Evolutionary conservation across 805 yeast species (phyloP), one percentile per base, ranked within the genome.

Genomic region (Candida vaughaniae): DNA sequence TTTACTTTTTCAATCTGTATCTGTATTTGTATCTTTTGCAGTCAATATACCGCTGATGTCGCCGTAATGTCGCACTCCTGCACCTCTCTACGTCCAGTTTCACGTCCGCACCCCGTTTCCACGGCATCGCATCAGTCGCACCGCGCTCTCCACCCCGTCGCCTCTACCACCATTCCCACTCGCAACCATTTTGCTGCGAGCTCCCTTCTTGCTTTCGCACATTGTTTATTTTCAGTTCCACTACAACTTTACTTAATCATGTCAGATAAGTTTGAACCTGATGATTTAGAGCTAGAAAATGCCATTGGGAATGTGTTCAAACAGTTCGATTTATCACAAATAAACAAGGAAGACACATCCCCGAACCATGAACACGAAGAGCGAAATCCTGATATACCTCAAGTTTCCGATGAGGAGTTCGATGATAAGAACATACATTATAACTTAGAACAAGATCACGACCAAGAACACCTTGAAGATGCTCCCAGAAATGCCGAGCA

Each of bases 251-350:
- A n/a, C n/a, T n/a, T n/a, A n/a, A n/a, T n/a, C 17, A 36, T 36
- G 39, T 30, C 29, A 16, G 39, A 36, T 30, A 36, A 31, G 31
- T 36, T 23, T 18, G 35, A 23, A 17, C n/a, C 26, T 16, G 39
- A 36, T 15, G 39, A 36, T 16, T 19, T 45, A 6, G 62, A 55
- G 18, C 45, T 62, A 31, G 62, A 62, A 36, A 55, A 53, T 29
- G 68, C 69, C 23, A 63, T 66, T 28, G 71, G 67, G 12, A 61
- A 62, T 42, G 71, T 64, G 1, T 62, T 67, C 42, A 54, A 53
- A 45, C 66, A 49, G 45, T 63, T 57, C 44, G 59, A 47, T 38
- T 46, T 44, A 25, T 28, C 33, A 25, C 33, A 26, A 30, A 15
- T 29, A 14, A 8, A 27, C 18, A 6, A 20, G 12, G 32, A 35